Evolutionary conservation across 495 filamentous ascomycete species (phyloP).

Genomic region (Darksidea phi): DNA sequence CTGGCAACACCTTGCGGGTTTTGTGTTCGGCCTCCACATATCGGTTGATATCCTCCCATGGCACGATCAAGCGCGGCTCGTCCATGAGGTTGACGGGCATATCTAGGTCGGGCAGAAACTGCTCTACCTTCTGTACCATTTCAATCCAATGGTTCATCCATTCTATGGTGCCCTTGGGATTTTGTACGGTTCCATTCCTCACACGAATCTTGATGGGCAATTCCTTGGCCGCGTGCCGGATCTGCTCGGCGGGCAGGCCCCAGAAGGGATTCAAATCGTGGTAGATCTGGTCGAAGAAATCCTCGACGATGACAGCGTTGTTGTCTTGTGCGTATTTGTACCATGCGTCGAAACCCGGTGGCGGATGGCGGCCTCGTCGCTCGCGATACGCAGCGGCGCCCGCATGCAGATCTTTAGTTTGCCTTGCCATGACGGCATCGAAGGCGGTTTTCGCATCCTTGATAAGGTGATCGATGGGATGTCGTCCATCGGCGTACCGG

Average conservation of each 20-base stretch:
- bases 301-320: constrained; percentile 41
- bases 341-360: constrained; percentile 44
- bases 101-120: constrained; percentile 42
- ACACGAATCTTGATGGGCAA: constrained; percentile 30
- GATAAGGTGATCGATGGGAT: constrained; percentile 44
- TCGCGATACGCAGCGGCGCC: constrained; percentile 39
- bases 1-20: constrained; percentile 18
- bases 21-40: constrained; percentile 35
- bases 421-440: constrained; percentile 33
- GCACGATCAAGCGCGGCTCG: constrained; percentile 41
- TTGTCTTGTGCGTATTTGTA: constrained; percentile 39
- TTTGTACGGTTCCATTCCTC: constrained; percentile 37
- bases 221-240: constrained; percentile 38
- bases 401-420: constrained; percentile 33
- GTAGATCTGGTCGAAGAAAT: constrained; percentile 47
- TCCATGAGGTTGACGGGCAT: constrained; percentile 45
- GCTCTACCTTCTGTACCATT: constrained; percentile 28
- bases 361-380: constrained; percentile 43
- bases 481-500: constrained; percentile 2
- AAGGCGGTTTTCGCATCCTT: constrained; percentile 30
- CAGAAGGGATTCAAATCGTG: constrained; percentile 44
- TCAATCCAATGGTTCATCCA: constrained; percentile 41
- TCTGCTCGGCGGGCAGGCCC: constrained; percentile 37
- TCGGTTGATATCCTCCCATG: constrained; percentile 42
- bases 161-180: constrained; percentile 1